A percentile compares a stretch with the other conserved stretches of the same genome.
phyloP scores from a whole-genome alignment of 768 basidiomycete species.

The Austroboletus eburneus region DNA sequence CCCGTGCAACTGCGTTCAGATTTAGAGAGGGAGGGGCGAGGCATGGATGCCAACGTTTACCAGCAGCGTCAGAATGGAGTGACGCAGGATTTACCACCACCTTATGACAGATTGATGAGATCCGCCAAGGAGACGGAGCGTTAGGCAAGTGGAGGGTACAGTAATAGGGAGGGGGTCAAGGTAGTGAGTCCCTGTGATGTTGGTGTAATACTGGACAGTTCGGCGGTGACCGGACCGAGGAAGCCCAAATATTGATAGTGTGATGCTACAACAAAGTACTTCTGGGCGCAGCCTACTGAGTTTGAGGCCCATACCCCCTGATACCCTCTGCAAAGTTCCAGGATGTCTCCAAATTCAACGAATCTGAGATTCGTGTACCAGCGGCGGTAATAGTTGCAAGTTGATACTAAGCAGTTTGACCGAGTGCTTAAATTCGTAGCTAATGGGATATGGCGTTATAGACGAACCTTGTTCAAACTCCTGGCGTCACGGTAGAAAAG shows the following conservation, averaged over 20 bases:
- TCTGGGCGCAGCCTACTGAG: slow-evolving; percentile 47
- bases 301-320: slow-evolving; percentile 87
- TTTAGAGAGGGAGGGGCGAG: background rate
- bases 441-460: background rate
- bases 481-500: slow-evolving; percentile 96
- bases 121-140: background rate
- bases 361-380: slow-evolving; percentile 77
- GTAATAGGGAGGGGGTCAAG: background rate
- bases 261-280: background rate
- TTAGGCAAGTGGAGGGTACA: background rate
- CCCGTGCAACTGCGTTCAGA: background rate
- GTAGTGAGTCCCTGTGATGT: no score
- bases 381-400: slow-evolving; percentile 79
- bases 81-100: slow-evolving; percentile 24
- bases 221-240: background rate
- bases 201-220: no score
- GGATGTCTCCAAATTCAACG: slow-evolving; percentile 66
- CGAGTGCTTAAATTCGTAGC: background rate
- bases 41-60: background rate
- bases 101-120: slow-evolving; percentile 18
- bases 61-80: slow-evolving; percentile 19
- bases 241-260: background rate
- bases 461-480: slow-evolving; percentile 85
- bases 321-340: slow-evolving; percentile 95
- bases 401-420: slow-evolving; percentile 70